Evolutionary conservation across 1,284 basidiomycete species (phyloP), one percentile per base, ranked within the genome.

Genomic region (Ustilago cynodontis): DNA sequence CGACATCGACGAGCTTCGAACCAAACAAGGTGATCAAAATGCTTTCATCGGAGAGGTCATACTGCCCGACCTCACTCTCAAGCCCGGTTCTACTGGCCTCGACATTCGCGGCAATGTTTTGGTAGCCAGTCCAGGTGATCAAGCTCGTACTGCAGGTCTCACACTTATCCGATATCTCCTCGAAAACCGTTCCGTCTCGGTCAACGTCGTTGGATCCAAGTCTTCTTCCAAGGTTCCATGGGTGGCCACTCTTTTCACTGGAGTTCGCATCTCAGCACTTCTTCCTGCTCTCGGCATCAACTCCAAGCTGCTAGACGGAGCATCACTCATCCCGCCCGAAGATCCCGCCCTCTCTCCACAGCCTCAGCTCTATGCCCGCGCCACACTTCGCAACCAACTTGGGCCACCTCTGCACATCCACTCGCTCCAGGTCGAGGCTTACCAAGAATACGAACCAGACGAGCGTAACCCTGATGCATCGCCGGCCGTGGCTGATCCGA

Each of bases 351-450:
- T 51, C 3, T 45, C 56, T 1, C 20, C 58, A 5, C 51, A 63
- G n/a, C 45, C 64, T 31, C 56, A 68, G 73, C 65, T 77, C 13
- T 73, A 65, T 16, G 79, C 78, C 18, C 65, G 80, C 16, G 66
- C 79, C 13, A 82, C 79, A 10, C 69, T 82, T 16, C 61, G 77
- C 53, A 82, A 82, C 45, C 62, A 78, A 26, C 63, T 82, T 10
- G 79, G 70, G 14, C 77, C 69, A 16, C 67, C 71, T 16, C 59
- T 82, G 2, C 59, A 58, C 26, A 60, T 82, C 37, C 55, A 66
- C 22, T 57, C 71, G 7, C 73, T 82, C 41, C 45, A 53, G 20
- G 80, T 77, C 26, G 35, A 64, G 14, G 77, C 68, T 1, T 61
- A 50, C 24, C 66, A 75, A 18, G 71, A 67, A 14, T 26, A 31